phyloP scores from a whole-genome alignment of 2,329 filamentous ascomycete species.

The Microsporum ferrugineum region DNA sequence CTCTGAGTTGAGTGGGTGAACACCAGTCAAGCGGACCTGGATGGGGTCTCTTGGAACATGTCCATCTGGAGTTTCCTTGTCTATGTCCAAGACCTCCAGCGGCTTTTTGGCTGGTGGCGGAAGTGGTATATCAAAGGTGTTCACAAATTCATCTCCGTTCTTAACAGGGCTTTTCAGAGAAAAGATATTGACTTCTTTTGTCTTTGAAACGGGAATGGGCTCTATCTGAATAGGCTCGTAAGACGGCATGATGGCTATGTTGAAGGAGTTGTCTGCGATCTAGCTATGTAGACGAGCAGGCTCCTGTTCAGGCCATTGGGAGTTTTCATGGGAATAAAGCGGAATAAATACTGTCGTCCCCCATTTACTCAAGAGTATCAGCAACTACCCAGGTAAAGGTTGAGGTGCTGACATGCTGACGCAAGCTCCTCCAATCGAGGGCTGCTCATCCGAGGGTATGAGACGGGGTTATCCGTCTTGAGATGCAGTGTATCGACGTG shows the following conservation, averaged over 20 bases:
- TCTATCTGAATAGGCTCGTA: not conserved
- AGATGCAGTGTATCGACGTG: not conserved
- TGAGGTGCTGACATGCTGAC: not conserved
- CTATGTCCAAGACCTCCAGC: conserved; percentile 56
- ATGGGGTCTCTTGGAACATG: conserved; percentile 71
- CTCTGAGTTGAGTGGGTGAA: conserved; percentile 87
- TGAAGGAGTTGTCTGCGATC: not conserved
- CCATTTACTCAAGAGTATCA: not conserved
- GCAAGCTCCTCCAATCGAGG: not conserved
- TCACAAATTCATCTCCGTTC: not conserved
- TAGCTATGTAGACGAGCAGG: not conserved
- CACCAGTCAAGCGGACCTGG: conserved; percentile 73
- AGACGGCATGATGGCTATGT: not conserved
- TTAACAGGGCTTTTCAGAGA: not conserved
- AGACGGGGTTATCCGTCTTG: not conserved
- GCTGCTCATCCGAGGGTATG: not conserved
- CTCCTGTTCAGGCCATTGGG: not conserved
- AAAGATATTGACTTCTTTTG: not conserved
- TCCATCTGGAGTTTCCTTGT: conserved; percentile 70
- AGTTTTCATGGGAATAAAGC: not conserved
- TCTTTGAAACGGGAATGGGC: not conserved
- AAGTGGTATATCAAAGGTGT: conserved; percentile 38
- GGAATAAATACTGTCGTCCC: not conserved
- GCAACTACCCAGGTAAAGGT: not conserved
- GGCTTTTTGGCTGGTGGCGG: conserved; percentile 52